Conservation (phyloP, 176 grass and related monocot species). For the Ensete ventricosum region DNA sequence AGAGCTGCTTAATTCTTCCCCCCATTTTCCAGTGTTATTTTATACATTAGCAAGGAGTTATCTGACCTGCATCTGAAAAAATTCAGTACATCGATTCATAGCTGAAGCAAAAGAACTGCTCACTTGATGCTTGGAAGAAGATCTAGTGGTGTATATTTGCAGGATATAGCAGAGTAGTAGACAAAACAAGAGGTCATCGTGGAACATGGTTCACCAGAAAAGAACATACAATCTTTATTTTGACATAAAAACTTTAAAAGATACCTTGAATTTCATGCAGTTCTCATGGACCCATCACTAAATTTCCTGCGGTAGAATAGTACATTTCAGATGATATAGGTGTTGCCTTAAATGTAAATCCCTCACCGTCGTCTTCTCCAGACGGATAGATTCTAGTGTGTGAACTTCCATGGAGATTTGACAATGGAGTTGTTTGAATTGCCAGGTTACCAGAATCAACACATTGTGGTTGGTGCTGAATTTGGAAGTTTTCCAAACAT, state of each 20-base stretch:
- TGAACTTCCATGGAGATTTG: conserved; percentile 31
- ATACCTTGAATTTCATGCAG: background rate
- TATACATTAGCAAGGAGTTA: too few relatives aligned
- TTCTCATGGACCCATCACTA: conserved; percentile 18
- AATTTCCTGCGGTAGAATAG: conserved; percentile 66
- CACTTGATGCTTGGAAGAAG: too few relatives aligned
- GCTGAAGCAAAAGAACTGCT: too few relatives aligned
- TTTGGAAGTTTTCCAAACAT: conserved; percentile 25
- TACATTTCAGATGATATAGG: conserved; percentile 69
- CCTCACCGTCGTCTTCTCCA: conserved; percentile 48
- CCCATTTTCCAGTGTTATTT: too few relatives aligned
- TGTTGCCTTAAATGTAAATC: conserved; percentile 65
- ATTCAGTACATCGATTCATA: too few relatives aligned
- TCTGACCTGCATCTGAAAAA: too few relatives aligned
- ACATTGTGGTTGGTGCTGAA: conserved; percentile 56
- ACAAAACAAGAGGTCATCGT: background rate
- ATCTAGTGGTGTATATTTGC: too few relatives aligned
- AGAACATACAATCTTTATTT: conserved; percentile 1
- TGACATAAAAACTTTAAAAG: background rate
- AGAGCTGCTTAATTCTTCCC: too few relatives aligned
- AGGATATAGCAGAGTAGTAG: background rate
- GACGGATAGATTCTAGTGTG: conserved; percentile 28
- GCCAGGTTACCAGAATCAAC: conserved; percentile 31
- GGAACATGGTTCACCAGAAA: background rate
- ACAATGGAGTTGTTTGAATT: conserved; percentile 33